phyloP scores from a whole-genome alignment of 148 eudicot genomes.

The Rhododendron henanense region DNA sequence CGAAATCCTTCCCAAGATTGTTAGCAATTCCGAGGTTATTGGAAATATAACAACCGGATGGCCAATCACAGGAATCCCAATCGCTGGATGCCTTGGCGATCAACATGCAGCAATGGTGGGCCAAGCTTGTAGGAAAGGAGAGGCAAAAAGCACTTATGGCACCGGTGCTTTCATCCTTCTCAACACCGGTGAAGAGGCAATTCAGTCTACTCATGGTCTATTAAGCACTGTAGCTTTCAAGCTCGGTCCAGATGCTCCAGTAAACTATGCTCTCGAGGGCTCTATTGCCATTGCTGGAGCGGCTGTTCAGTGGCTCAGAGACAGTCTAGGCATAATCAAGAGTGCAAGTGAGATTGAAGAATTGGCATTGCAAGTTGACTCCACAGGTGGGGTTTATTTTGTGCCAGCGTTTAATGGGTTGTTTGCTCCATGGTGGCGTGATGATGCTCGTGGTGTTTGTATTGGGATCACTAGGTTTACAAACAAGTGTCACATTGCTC shows the following conservation, averaged over 20 bases:
- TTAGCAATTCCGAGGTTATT: conserved; percentile 77
- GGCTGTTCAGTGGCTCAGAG: conserved; percentile 99
- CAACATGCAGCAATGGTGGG: conserved; percentile 99
- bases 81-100: conserved; percentile 97
- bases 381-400: conserved; percentile 91
- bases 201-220: conserved; percentile 75
- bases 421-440: conserved; percentile 99
- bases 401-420: conserved; percentile 97
- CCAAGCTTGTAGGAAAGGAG: conserved; percentile 85
- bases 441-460: conserved; percentile 96
- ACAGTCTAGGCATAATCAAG: conserved; percentile 71
- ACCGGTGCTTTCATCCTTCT: conserved; percentile 96
- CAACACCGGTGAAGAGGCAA: conserved; percentile 72
- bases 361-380: conserved; percentile 74
- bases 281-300: conserved; percentile 99
- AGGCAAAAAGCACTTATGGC: conserved; percentile 96
- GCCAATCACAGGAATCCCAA: conserved; percentile 79
- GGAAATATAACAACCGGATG: conserved; percentile 70
- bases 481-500: conserved; percentile 76
- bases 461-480: conserved; percentile 94
- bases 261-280: conserved; percentile 94
- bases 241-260: conserved; percentile 76
- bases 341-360: conserved; percentile 85
- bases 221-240: conserved; percentile 82
- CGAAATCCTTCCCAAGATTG: conserved; percentile 70